Conservation (phyloP, 331 rosid genomes). For the Dryas integrifolia region DNA sequence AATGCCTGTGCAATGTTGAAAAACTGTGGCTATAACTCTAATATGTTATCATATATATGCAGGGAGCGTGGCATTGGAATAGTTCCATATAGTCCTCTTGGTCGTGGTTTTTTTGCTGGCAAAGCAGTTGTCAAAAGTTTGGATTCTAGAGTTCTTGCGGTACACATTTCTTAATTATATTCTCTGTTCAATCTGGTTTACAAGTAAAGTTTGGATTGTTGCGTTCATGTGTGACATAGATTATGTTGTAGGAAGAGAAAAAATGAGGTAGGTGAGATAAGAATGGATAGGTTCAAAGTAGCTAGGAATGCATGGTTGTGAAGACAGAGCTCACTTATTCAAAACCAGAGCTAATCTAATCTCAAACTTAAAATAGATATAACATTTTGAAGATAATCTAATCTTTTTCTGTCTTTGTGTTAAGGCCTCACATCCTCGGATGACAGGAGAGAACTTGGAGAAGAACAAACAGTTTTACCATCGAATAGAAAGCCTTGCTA, state of each 20-base stretch:
- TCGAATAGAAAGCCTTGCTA: conserved; percentile 36
- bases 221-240: too few relatives aligned
- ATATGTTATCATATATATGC: not conserved
- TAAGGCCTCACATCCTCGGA: conserved; percentile 45
- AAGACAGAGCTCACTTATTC: not conserved
- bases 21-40: not conserved
- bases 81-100: conserved; percentile 72
- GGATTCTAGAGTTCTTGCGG: not conserved
- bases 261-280: too few relatives aligned
- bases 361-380: not conserved
- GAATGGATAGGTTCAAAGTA: too few relatives aligned
- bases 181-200: not conserved
- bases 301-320: too few relatives aligned
- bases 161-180: not conserved
- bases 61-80: conserved; percentile 67
- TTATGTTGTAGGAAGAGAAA: too few relatives aligned
- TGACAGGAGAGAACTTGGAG: conserved; percentile 49
- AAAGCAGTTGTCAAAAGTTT: conserved; percentile 49
- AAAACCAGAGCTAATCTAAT: not conserved
- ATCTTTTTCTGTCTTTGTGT: not conserved
- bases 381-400: not conserved
- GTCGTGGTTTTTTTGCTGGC: conserved; percentile 69
- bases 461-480: conserved; percentile 48
- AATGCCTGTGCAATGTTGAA: not conserved
- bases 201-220: too few relatives aligned